These are phyloP conservation scores for Apocynum venetum DNA, from an alignment of 257 asterid genomes.

Conservation along the genomic window DNA sequence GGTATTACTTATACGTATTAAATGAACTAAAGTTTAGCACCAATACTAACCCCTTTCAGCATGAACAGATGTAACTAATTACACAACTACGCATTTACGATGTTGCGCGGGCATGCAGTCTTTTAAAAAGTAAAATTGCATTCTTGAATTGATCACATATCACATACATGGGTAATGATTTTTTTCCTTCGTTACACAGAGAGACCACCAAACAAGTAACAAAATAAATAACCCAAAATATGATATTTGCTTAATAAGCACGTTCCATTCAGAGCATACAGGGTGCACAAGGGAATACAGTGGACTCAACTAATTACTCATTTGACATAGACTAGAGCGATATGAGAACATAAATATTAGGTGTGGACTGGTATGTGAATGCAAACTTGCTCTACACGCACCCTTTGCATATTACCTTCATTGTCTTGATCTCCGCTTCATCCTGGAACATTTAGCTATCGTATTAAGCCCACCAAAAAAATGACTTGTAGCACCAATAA, in stretches of 20 bases:
- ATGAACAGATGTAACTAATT: background rate
- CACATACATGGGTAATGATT: too few relatives aligned
- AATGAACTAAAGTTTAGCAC: background rate
- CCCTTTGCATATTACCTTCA: slow-evolving; percentile 21
- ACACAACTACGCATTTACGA: background rate
- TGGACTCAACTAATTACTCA: background rate
- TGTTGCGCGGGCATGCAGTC: too few relatives aligned
- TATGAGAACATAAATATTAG: background rate
- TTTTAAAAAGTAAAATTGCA: too few relatives aligned
- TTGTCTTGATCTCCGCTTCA: slow-evolving; percentile 55
- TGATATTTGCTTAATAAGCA: background rate
- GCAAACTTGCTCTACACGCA: background rate
- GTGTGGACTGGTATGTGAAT: slow-evolving; percentile 4
- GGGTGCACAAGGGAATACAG: background rate
- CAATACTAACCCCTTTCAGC: background rate
- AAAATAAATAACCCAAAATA: background rate
- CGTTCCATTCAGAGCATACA: background rate
- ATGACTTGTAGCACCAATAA: background rate
- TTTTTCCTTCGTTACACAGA: background rate
- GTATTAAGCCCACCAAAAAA: background rate
- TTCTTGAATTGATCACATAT: too few relatives aligned
- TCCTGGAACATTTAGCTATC: slow-evolving; percentile 38
- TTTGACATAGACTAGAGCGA: background rate
- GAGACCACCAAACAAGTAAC: background rate
- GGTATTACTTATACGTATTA: background rate